A percentile compares a stretch with the other conserved stretches of the same genome.
Evolutionary conservation across 1,139 yeast species (phyloP).

Genomic region (Nakaseomyces kungkrabaensis): DNA sequence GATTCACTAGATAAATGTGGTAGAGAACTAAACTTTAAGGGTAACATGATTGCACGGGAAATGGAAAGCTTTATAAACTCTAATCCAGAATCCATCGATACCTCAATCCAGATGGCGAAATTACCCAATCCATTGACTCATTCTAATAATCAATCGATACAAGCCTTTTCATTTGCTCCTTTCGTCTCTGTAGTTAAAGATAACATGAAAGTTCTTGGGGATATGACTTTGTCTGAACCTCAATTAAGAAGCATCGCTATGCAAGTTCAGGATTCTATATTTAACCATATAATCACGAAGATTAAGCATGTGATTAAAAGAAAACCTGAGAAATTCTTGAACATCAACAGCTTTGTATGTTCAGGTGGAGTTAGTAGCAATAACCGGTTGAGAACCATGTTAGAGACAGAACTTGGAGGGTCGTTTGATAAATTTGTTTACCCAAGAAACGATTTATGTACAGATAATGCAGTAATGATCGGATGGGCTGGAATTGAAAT

Average conservation of each 20-base stretch:
- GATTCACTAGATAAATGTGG: conserved; percentile 93
- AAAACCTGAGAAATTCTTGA: conserved; percentile 35
- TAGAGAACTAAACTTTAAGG: conserved; percentile 65
- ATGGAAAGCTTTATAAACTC: conserved; percentile 50
- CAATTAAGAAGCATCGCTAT: conserved; percentile 42
- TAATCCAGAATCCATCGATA: conserved; percentile 18
- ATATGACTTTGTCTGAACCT: conserved; percentile 9
- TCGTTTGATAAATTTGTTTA: conserved; percentile 38
- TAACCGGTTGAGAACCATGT: conserved; percentile 41
- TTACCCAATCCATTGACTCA: conserved; percentile 48
- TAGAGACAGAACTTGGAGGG: conserved; percentile 33
- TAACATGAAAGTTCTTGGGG: conserved; percentile 18
- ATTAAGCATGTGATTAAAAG: conserved; percentile 42
- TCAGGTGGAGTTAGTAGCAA: conserved; percentile 96
- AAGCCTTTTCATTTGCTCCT: conserved; percentile 70
- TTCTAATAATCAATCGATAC: conserved; percentile 35
- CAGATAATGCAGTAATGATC: conserved; percentile 95
- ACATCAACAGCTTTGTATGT: conserved; percentile 54
- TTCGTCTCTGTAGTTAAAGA: conserved; percentile 50
- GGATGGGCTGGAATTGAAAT: conserved; percentile 95
- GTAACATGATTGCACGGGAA: conserved; percentile 80
- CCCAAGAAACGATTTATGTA: conserved; percentile 67
- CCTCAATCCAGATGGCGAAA: conserved; percentile 12
- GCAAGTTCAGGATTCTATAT: conserved; percentile 54
- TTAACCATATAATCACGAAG: conserved; percentile 62